A percentile compares a stretch with the other conserved stretches of the same genome.
phyloP scores from a whole-genome alignment of 2,329 filamentous ascomycete genomes.

The Aspergillus pseudoviridinutans region DNA sequence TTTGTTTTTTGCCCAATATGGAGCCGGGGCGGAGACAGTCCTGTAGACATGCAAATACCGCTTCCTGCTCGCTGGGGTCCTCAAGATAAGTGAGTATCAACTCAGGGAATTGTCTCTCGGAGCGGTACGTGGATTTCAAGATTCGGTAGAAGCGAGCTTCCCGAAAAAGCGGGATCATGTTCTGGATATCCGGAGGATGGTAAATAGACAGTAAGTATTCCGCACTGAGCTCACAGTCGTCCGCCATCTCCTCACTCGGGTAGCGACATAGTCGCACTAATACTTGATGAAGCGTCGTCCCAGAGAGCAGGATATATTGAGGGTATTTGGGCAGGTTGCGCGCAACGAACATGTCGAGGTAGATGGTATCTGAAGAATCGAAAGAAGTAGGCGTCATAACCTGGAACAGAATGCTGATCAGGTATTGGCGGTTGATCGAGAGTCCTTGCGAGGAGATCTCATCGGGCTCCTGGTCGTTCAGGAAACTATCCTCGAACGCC shows the following conservation, averaged over 20 bases:
- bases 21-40: slow-evolving; percentile 67
- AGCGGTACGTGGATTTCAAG: slow-evolving; percentile 79
- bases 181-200: slow-evolving; percentile 75
- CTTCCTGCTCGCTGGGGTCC: slow-evolving; percentile 70
- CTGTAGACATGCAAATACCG: slow-evolving; percentile 73
- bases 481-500: slow-evolving; percentile 89
- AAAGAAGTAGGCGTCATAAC: slow-evolving; percentile 76
- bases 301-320: slow-evolving; percentile 87
- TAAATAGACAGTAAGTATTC: slow-evolving; percentile 94
- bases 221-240: slow-evolving; percentile 94
- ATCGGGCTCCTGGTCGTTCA: slow-evolving; percentile 72
- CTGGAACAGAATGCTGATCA: slow-evolving; percentile 84
- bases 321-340: slow-evolving; percentile 94
- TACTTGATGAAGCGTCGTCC: slow-evolving; percentile 76
- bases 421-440: slow-evolving; percentile 84
- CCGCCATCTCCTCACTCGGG: slow-evolving; percentile 72
- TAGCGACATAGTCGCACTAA: slow-evolving; percentile 80
- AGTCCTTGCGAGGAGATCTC: slow-evolving; percentile 53
- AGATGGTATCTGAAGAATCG: slow-evolving; percentile 76
- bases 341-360: slow-evolving; percentile 97
- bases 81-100: slow-evolving; percentile 80
- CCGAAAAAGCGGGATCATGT: slow-evolving; percentile 72
- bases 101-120: slow-evolving; percentile 73
- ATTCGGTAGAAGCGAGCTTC: slow-evolving; percentile 85
- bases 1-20: slow-evolving; percentile 64